A percentile compares a stretch with the other conserved stretches of the same genome.
Conservation (phyloP, 2,329 filamentous ascomycete genomes). For the Graphium sp. region DNA sequence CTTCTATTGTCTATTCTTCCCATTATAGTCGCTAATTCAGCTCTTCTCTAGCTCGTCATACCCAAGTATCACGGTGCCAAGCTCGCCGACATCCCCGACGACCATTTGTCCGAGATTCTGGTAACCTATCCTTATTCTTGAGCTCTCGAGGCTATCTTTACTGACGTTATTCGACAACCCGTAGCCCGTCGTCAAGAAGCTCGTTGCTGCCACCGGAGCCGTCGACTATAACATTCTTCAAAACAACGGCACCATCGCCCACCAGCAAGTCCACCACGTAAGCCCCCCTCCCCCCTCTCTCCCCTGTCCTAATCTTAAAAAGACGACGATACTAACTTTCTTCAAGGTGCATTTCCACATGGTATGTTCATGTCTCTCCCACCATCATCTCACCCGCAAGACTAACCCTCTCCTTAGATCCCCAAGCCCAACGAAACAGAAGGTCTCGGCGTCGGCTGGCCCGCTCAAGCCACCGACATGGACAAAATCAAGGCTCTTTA, state of each 20-base stretch:
- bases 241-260: constrained; percentile 85
- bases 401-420: constrained; percentile 37
- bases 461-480: constrained; percentile 60
- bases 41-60: constrained; percentile 59
- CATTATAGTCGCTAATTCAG: background rate
- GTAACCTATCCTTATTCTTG: constrained; percentile 19
- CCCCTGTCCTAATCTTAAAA: no score
- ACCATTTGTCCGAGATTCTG: constrained; percentile 67
- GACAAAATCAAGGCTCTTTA: constrained; percentile 62
- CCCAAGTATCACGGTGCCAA: constrained; percentile 91
- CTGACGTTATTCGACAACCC: background rate
- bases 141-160: background rate
- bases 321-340: no score
- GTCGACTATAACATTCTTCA: constrained; percentile 85
- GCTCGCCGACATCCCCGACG: constrained; percentile 83
- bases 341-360: constrained; percentile 80
- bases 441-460: constrained; percentile 70
- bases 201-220: constrained; percentile 60
- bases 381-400: background rate
- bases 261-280: constrained; percentile 88
- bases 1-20: background rate
- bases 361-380: constrained; percentile 29
- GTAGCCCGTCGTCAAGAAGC: constrained; percentile 69
- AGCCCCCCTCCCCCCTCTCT: constrained; percentile 15
- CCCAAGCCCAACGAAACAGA: constrained; percentile 79